phyloP scores from a whole-genome alignment of 768 basidiomycete species.

The Termitomyces eurrhizus region DNA sequence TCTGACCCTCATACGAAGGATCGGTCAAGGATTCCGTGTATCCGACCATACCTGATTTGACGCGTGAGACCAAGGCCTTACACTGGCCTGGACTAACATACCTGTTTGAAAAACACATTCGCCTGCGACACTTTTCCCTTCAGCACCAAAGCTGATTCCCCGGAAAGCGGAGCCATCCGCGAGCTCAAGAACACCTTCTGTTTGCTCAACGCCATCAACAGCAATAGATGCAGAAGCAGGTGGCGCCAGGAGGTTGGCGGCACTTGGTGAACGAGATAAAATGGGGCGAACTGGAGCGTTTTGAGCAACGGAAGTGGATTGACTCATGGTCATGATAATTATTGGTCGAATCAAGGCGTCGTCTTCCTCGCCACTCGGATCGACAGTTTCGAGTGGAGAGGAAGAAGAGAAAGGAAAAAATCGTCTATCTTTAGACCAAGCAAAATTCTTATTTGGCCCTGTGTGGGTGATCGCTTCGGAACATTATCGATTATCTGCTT shows the following conservation, averaged over 20 bases:
- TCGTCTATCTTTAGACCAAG: slow-evolving; percentile 30
- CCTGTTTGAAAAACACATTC: slow-evolving; percentile 99
- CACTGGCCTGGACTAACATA: slow-evolving; percentile 33
- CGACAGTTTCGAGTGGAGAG: slow-evolving; percentile 39
- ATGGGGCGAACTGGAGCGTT: slow-evolving; percentile 32
- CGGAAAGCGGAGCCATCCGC: slow-evolving; percentile 84
- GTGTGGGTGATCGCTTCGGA: background rate
- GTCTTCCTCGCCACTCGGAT: slow-evolving; percentile 49
- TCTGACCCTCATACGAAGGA: slow-evolving; percentile 97
- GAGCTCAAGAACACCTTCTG: slow-evolving; percentile 81
- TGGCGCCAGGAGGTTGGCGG: slow-evolving; percentile 29
- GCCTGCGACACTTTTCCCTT: slow-evolving; percentile 86
- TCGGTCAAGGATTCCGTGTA: slow-evolving; percentile 98
- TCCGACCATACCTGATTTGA: slow-evolving; percentile 88
- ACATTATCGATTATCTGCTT: background rate
- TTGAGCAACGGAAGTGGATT: slow-evolving; percentile 20
- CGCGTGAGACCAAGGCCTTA: slow-evolving; percentile 8
- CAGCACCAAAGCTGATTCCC: slow-evolving; percentile 92
- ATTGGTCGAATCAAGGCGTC: slow-evolving; percentile 15
- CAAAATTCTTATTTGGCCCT: slow-evolving; percentile 30
- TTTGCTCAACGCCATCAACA: slow-evolving; percentile 24
- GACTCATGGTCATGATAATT: slow-evolving; percentile 17
- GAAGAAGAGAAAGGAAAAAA: slow-evolving; percentile 44
- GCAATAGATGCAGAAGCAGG: slow-evolving; percentile 28
- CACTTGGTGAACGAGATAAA: slow-evolving; percentile 43